Evolutionary conservation across 139 green algal species (phyloP), one percentile per base, ranked within the genome.

Genomic region (Marvania coccoides): DNA sequence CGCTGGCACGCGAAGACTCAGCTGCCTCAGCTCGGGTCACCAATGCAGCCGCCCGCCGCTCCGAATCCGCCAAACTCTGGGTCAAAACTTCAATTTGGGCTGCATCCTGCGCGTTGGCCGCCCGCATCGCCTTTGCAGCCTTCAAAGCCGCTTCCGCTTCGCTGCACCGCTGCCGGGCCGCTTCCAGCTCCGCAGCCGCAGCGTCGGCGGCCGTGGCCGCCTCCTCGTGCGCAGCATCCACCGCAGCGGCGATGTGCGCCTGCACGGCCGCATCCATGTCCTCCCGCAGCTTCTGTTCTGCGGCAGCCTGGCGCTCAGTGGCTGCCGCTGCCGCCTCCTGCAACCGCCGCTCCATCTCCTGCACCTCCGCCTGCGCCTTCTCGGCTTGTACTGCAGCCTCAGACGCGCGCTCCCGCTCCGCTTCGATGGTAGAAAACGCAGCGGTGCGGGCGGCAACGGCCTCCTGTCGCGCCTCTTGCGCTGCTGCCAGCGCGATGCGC

Each of bases 181-280:
- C 47, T 54, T 15, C 40, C 57, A 31, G 40, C 58, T 37, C 57
- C 42, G 36, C 53, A 23, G 34, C 65, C 31, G 42, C 4, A 60
- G n/a, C 47, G 58, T 30, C 55, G 57, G 63, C 64, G 61, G 35
- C 31, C 37, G 36, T 57, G 23, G 40, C 53, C 3, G 48, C 64
- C n/a, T 63, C 51, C n/a, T 63, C 24, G 6, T n/a, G 39, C 0
- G 48, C 64, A 51, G 42, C 42, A 51, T 15, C 42, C 19, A 51
- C 42, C 19, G 42, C 42, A 28, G 19, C 19, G 19, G 42, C 42
- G 19, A 51, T 19, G 19, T 51, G 42, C 42, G 19, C 42, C 19
- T 51, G 19, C 19, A 51, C 19, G 19, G 42, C 19, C 6, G 29
- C 34, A 10, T 69, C n/a, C 61, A 69, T 12, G 24, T 58, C 26